These are phyloP conservation scores for Aspergillus alliaceus DNA, from an alignment of 2,329 filamentous ascomycete species.

Conservation along the genomic window DNA sequence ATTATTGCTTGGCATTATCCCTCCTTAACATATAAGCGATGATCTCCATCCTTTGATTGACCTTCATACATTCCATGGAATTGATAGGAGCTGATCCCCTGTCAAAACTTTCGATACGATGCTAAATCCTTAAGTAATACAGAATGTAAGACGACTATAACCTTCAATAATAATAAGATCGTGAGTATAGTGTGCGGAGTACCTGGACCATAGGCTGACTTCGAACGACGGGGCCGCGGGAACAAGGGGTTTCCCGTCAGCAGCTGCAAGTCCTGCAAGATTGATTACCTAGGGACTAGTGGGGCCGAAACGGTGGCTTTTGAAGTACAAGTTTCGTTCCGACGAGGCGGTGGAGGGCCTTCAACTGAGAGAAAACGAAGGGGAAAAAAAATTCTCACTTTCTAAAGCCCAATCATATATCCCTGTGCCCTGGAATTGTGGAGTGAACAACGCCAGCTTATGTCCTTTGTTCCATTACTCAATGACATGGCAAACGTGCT, in stretches of 20 bases:
- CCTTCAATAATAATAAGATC: not conserved
- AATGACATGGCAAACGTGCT: slow-evolving; percentile 13
- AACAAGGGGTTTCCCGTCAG: slow-evolving; percentile 18
- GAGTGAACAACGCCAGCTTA: slow-evolving; percentile 12
- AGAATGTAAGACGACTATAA: not conserved
- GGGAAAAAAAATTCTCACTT: too few species aligned
- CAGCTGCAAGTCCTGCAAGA: slow-evolving; percentile 24
- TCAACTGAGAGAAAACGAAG: too few species aligned
- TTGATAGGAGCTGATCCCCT: not conserved
- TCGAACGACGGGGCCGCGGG: slow-evolving; percentile 26
- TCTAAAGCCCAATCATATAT: slow-evolving; percentile 5
- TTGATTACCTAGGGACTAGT: slow-evolving; percentile 26
- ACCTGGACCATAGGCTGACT: slow-evolving; percentile 4
- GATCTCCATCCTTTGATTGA: not conserved
- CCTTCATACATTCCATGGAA: not conserved
- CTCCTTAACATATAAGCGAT: not conserved
- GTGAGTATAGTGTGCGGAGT: slow-evolving; percentile 2
- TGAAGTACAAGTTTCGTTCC: slow-evolving; percentile 4
- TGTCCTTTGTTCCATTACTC: slow-evolving; percentile 12
- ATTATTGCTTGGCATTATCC: not conserved
- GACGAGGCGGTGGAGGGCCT: slow-evolving; percentile 9
- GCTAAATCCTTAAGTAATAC: too few species aligned
- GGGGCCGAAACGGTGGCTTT: slow-evolving; percentile 22
- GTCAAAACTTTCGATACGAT: too few species aligned
- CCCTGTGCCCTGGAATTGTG: slow-evolving; percentile 12